Evolutionary conservation across 495 filamentous ascomycete genomes (phyloP).

Genomic region (Xylaria telfairii): DNA sequence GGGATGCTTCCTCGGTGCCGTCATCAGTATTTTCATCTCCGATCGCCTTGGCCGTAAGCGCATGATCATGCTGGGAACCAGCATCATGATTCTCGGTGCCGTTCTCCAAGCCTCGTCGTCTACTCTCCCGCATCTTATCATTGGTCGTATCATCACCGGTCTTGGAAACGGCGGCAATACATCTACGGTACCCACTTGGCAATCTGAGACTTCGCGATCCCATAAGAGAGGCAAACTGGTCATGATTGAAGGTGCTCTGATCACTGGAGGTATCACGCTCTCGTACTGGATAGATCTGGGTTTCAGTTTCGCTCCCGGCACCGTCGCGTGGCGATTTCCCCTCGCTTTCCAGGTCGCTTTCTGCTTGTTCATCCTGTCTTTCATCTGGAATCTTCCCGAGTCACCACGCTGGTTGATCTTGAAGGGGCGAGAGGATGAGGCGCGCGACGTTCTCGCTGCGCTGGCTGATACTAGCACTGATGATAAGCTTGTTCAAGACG

Average conservation of each 20-base stretch:
- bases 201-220: constrained; percentile 77
- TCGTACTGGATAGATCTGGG: constrained; percentile 80
- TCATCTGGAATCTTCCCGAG: constrained; percentile 72
- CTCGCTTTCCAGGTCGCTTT: constrained; percentile 77
- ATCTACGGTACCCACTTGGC: constrained; percentile 73
- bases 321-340: constrained; percentile 76
- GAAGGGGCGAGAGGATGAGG: constrained; percentile 70
- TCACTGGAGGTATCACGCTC: constrained; percentile 74
- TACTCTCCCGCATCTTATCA: constrained; percentile 65
- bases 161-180: constrained; percentile 69
- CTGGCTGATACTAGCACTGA: constrained; percentile 61
- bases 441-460: constrained; percentile 65
- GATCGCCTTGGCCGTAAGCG: constrained; percentile 72
- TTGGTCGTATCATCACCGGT: constrained; percentile 71
- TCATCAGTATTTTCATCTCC: constrained; percentile 73
- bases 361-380: constrained; percentile 63
- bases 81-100: constrained; percentile 75
- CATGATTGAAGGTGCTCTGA: constrained; percentile 78
- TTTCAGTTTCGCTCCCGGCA: constrained; percentile 66
- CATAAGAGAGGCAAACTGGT: constrained; percentile 77
- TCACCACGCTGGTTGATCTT: constrained; percentile 78
- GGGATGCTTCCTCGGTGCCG: constrained; percentile 76
- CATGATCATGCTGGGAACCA: constrained; percentile 72
- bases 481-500: constrained; percentile 62
- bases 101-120: constrained; percentile 67